Percentiles rank a stretch among this genome's conserved stretches.
Evolutionary conservation across 805 yeast species (phyloP).

Genomic region (Kodamaea fukazawae): DNA sequence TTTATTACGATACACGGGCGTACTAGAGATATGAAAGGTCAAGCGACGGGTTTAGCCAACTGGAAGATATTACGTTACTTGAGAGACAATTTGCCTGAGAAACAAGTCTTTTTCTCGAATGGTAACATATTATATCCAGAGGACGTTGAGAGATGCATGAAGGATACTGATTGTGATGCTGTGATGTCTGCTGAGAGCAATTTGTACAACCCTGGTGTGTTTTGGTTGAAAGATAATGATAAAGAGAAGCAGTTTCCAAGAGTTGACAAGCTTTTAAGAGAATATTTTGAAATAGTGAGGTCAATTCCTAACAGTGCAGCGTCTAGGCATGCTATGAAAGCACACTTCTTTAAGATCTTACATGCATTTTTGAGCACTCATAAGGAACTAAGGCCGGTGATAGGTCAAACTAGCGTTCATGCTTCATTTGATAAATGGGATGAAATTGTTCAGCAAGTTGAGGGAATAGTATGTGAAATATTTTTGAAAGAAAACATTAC

Average conservation of each 20-base stretch:
- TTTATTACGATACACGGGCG: slow-evolving; percentile 93
- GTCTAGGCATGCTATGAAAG: slow-evolving; percentile 79
- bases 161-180: slow-evolving; percentile 71
- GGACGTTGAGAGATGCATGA: slow-evolving; percentile 70
- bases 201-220: slow-evolving; percentile 88
- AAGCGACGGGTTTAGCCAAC: slow-evolving; percentile 90
- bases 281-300: slow-evolving; percentile 82
- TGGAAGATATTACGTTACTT: slow-evolving; percentile 78
- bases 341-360: slow-evolving; percentile 85
- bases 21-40: slow-evolving; percentile 97
- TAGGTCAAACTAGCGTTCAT: slow-evolving; percentile 54
- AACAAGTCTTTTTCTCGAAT: slow-evolving; percentile 87
- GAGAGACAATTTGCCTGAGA: slow-evolving; percentile 71
- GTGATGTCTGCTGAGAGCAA: slow-evolving; percentile 98
- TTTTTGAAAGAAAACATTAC: slow-evolving; percentile 50
- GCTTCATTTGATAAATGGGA: slow-evolving; percentile 43
- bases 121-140: slow-evolving; percentile 92
- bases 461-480: slow-evolving; percentile 58
- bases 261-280: slow-evolving; percentile 78
- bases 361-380: slow-evolving; percentile 77
- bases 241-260: slow-evolving; percentile 73
- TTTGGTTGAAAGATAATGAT: slow-evolving; percentile 54
- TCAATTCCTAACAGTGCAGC: slow-evolving; percentile 57
- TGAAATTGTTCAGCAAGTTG: slow-evolving; percentile 60
- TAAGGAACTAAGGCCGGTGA: slow-evolving; percentile 70